Evolutionary conservation across 2,329 filamentous ascomycete genomes (phyloP), one percentile per base, ranked within the genome.

Genomic region (Lecanicillium sp.): DNA sequence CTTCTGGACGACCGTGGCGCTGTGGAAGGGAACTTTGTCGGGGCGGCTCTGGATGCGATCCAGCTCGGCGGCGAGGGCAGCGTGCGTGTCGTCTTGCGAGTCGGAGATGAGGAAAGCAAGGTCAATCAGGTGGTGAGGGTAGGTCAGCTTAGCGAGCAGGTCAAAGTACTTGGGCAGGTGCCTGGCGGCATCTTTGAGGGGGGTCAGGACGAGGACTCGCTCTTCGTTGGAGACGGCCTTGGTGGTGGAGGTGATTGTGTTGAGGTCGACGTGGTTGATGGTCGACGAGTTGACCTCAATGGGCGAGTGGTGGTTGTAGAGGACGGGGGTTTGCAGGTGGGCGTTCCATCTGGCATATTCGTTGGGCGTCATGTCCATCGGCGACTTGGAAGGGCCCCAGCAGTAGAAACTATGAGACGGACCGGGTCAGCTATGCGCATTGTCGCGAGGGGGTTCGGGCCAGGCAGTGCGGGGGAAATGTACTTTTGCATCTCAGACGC

Each of bases 81-180:
- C 89, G 38, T 95, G 72, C 1, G 93, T 98, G 60, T 97, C 90
- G 63, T 98, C 93, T 33, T 75, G 81, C 48, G 87, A 91, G 66
- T 98, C 93, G 56, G 90, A 87, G 47, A 98, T 89, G 21, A 98
- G 79, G 70, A 98, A 98, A 20, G 82, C 93, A 44, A 98, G 77
- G 63, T 98, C 93, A 62, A 98, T 97, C 49, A 98, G 78, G 54
- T 93, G 78, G 68, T 98, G 93, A 11, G 93, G 93, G 63, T 98
- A 98, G 3, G 88, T 90, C 56, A 98, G 77, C 65, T 93, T 82
- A 53, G 85, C 83, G 58, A 98, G 73, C 33, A 98, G 83, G 64
- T 97, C 90, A 65, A 98, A 97, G 70, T 97, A 91, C 67, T 91
- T 90, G 51, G 81, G 79, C 48, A 98, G 75, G 65, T 88, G 88